Evolutionary conservation across 169 alveolate genomes (phyloP), one percentile per base, ranked within the genome.

Genomic region (Sarcocystis neurona): DNA sequence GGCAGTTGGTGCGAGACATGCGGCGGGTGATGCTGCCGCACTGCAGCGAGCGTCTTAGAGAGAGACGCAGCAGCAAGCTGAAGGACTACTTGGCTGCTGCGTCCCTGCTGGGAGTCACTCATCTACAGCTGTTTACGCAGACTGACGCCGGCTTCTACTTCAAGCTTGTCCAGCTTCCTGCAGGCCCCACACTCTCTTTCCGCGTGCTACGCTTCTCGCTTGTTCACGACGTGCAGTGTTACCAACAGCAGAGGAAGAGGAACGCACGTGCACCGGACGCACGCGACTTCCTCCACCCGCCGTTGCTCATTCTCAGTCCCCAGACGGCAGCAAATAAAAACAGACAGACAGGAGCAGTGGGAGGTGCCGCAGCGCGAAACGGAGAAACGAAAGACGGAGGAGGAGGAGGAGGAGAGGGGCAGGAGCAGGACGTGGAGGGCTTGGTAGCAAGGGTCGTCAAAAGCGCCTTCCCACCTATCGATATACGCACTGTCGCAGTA

Each of bases 171-270:
- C 90, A 80, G 37, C 87, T 93, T 37, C 95, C 95, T 63, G 53
- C 84, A 8, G 95, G 95, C 23, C 94, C 95, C 66, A 91, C 95
- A 0, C 84, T 82, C 79, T 79, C 92, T 66, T 89, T 89, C 78
- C 82, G 37, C 53, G 93, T 93, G 5, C 75, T 70, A 66, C 37
- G 60, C 34, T 93, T 88, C 60, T 41, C 93, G 60, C 50, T 91
- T 27, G 85, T 89, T 87, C 89, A 84, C 4, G 95, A 93, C 56
- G 89, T 93, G 39, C 93, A 93, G 30, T 48, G 80, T 50, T 66
- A 89, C 32, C 94, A 91, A 50, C 53, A 74, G 27, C 53, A 84
- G 34, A 56, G 70, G 60, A 1, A 30, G 58, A 53, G 88, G 75
- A 27, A 92, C 94, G 30, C 87, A 94, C 43, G 41, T 85, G 50